Percentiles rank a stretch among this genome's conserved stretches.
These are phyloP conservation scores for Ananas comosus DNA, from an alignment of 176 grass and related monocot genomes.

Conservation along the genomic window DNA sequence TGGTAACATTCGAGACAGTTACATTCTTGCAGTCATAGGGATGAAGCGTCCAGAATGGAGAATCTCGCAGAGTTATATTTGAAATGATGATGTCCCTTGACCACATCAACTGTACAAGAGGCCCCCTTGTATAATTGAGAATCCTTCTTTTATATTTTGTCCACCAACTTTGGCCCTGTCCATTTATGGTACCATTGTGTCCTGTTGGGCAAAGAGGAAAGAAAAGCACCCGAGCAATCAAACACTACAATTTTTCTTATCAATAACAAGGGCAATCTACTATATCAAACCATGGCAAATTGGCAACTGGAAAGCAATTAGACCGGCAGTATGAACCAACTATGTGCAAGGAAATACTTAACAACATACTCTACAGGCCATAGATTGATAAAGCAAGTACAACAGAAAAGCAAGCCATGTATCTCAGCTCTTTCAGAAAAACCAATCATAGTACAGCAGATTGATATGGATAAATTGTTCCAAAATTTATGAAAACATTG, in stretches of 20 bases:
- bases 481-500: too few relatives aligned
- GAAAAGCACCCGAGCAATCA: conserved; percentile 9
- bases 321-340: neutral
- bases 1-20: conserved; percentile 79
- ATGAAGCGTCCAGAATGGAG: conserved; percentile 96
- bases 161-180: conserved; percentile 92
- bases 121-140: conserved; percentile 87
- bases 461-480: too few relatives aligned
- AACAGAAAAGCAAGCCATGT: too few relatives aligned
- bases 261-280: neutral
- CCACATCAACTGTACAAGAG: conserved; percentile 92
- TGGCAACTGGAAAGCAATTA: neutral
- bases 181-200: conserved; percentile 92
- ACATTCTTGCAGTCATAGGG: conserved; percentile 95
- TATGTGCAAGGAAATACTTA: too few relatives aligned
- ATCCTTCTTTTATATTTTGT: conserved; percentile 72
- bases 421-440: too few relatives aligned
- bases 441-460: too few relatives aligned
- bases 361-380: too few relatives aligned
- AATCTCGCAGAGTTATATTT: conserved; percentile 69
- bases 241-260: neutral
- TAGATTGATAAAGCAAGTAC: too few relatives aligned
- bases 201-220: conserved; percentile 42
- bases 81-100: conserved; percentile 86
- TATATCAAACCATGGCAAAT: neutral